Evolutionary conservation across 2,329 filamentous ascomycete species (phyloP), one percentile per base, ranked within the genome.

Genomic region (Podosphaera xanthii): DNA sequence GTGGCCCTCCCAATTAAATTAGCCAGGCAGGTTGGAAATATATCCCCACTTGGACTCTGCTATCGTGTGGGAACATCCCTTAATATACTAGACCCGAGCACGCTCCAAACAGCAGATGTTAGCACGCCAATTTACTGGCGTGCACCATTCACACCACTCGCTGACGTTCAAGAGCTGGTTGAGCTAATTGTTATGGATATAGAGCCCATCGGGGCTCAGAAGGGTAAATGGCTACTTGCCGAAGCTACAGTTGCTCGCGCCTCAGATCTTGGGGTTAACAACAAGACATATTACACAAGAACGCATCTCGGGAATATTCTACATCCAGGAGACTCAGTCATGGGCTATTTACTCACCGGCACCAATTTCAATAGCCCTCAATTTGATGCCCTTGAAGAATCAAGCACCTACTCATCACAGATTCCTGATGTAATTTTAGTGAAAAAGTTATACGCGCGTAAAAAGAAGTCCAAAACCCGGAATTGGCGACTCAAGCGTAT

Each of bases 171-270:
- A 60, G 84, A 94, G 59, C 77, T 98, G 12, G 83, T 87, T 31
- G 92, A 98, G 71, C 98, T 97, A 67, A 82, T 97, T 60, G 77
- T 98, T 46, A 86, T 98, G 75, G 92, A 98, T 67, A 91, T 96
- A 61, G 92, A 98, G 69, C 82, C 83, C 0, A 76, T 84, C 0
- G 86, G 84, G 36, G 76, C 77, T 31, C 79, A 80, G 60, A 88
- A 86, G 66, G 92, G 92, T 59, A 87, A 86, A 65, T 94, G 84
- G 77, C 76, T 84, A 59, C 79, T 95, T 2, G 86, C 87, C 7
- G 92, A 98, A 72, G 87, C 83, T 5, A 95, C 89, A 0, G 83
- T 98, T 7, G 88, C 88, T 14, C 83, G 86, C 34, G 86, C 91
- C 5, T 83, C 86, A 0, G 92, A 98, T 69, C 78, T 97, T 58